A percentile compares a stretch with the other conserved stretches of the same genome.
phyloP scores from a whole-genome alignment of 2,329 filamentous ascomycete genomes.

The Waltergamsia citrina region DNA sequence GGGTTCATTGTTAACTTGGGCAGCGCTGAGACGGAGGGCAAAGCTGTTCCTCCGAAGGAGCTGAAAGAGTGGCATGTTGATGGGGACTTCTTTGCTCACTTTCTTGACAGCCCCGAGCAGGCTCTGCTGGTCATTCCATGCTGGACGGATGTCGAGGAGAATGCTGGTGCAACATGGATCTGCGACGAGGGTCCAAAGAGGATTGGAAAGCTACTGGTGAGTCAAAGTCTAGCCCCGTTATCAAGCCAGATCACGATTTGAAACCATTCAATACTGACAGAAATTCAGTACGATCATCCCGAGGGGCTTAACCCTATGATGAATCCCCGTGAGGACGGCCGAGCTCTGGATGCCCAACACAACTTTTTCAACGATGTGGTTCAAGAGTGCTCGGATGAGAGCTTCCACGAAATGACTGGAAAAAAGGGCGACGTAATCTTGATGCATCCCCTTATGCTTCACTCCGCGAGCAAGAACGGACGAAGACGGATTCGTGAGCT shows the following conservation, averaged over 20 bases:
- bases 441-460: conserved; percentile 52
- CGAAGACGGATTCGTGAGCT: conserved; percentile 11
- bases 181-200: conserved; percentile 20
- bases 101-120: conserved; percentile 61
- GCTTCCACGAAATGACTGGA: conserved; percentile 45
- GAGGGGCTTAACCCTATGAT: conserved; percentile 58
- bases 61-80: conserved; percentile 58
- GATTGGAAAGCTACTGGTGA: conserved; percentile 5
- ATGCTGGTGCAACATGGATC: conserved; percentile 53
- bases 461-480: conserved; percentile 32
- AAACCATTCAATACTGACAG: no score
- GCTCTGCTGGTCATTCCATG: conserved; percentile 58
- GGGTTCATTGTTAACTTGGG: conserved; percentile 63
- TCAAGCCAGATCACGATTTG: no score
- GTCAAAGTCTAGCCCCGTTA: no score
- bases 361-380: conserved; percentile 32
- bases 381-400: conserved; percentile 9
- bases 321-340: conserved; percentile 40
- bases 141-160: conserved; percentile 49
- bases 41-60: conserved; percentile 38
- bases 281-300: conserved; percentile 51
- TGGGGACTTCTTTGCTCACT: conserved; percentile 65
- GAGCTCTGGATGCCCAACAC: conserved; percentile 22
- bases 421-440: conserved; percentile 48
- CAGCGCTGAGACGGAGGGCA: conserved; percentile 38